Percentiles rank a stretch among this genome's conserved stretches.
Conservation (phyloP, 345 rosid genomes). For the Kernera saxatilis region DNA sequence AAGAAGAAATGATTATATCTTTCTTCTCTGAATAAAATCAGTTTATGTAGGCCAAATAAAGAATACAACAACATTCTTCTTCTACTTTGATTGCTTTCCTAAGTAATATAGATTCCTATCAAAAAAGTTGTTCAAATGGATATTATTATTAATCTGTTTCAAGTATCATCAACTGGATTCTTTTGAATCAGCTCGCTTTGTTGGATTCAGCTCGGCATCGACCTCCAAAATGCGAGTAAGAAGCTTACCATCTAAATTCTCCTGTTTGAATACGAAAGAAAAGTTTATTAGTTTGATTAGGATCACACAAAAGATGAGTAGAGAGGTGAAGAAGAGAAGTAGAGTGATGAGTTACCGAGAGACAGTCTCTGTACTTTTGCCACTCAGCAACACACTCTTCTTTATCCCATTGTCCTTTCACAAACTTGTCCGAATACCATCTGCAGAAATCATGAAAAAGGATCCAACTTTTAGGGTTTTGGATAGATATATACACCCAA, state of each 20-base stretch:
- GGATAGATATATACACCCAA: neutral
- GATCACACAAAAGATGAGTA: neutral
- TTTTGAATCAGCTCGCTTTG: constrained; percentile 24
- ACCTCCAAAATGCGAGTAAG: constrained; percentile 66
- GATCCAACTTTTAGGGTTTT: neutral
- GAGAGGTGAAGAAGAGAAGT: neutral
- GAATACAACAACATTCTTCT: constrained; percentile 14
- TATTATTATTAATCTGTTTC: neutral
- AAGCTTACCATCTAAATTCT: constrained; percentile 71
- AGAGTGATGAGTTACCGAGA: constrained; percentile 43
- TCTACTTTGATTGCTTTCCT: neutral
- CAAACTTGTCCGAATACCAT: constrained; percentile 85
- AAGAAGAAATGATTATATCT: constrained; percentile 52
- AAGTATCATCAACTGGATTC: constrained; percentile 30
- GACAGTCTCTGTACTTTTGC: constrained; percentile 74
- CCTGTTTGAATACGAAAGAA: constrained; percentile 31
- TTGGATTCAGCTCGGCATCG: constrained; percentile 33
- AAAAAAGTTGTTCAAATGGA: neutral
- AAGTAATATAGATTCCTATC: neutral
- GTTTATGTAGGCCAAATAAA: neutral
- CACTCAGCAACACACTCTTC: constrained; percentile 69
- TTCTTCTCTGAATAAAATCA: neutral
- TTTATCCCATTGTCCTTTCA: constrained; percentile 80
- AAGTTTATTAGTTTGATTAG: neutral
- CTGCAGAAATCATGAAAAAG: constrained; percentile 26